Percentiles rank a stretch among this genome's conserved stretches.
phyloP scores from a whole-genome alignment of 768 basidiomycete species.

The Naematelia encephala region DNA sequence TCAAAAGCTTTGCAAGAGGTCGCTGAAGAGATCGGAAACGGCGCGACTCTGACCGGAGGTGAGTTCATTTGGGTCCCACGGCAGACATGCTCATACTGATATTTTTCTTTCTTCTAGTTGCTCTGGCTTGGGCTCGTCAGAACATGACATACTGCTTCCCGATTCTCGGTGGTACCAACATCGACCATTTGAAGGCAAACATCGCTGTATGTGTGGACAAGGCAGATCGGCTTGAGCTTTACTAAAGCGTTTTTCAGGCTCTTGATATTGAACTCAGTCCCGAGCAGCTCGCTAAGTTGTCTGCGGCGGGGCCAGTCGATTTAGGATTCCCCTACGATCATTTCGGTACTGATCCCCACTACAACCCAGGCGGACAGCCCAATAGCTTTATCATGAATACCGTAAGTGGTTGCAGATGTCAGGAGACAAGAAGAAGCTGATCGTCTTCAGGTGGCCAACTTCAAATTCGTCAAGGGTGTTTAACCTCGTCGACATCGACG shows the following conservation, averaged over 20 bases:
- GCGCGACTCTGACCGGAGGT: constrained; percentile 21
- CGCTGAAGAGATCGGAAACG: constrained; percentile 35
- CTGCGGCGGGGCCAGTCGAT: constrained; percentile 28
- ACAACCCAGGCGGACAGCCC: constrained; percentile 11
- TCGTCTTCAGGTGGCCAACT: too few relatives aligned
- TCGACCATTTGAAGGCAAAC: constrained; percentile 34
- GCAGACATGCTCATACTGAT: too few relatives aligned
- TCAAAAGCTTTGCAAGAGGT: constrained; percentile 33
- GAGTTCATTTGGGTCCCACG: too few relatives aligned
- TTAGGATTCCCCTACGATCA: constrained; percentile 22
- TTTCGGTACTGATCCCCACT: constrained; percentile 19
- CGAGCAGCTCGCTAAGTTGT: constrained; percentile 36
- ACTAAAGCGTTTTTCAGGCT: too few relatives aligned
- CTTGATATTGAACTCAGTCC: constrained; percentile 31
- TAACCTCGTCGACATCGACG: too few relatives aligned
- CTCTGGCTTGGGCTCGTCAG: constrained; percentile 36
- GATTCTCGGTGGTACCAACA: constrained; percentile 37
- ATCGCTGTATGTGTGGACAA: constrained; percentile 17
- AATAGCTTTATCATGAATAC: constrained; percentile 3
- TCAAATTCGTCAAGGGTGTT: too few relatives aligned
- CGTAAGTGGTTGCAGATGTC: too few relatives aligned
- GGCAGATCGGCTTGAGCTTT: too few relatives aligned
- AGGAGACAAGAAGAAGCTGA: too few relatives aligned
- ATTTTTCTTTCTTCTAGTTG: constrained; percentile 23
- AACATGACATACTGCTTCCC: constrained; percentile 36